Conservation (phyloP, 2,329 filamentous ascomycete species). For the Xylogone sp. region DNA sequence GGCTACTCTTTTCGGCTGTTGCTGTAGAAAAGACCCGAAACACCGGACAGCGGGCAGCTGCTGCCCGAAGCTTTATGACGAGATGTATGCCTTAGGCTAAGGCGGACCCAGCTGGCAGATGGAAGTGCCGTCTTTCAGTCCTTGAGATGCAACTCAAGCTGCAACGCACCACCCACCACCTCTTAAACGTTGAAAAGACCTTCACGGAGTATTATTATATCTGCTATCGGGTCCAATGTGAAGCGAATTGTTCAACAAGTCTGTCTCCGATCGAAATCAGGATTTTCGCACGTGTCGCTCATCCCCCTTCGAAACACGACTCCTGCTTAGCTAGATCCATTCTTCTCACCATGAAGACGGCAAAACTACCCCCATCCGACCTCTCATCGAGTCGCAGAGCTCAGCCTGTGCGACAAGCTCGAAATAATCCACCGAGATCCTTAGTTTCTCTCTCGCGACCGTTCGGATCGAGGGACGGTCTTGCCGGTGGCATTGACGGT, state of each 20-base stretch:
- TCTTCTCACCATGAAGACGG: slow-evolving; percentile 28
- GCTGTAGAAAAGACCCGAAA: background rate
- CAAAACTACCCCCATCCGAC: slow-evolving; percentile 24
- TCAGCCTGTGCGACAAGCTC: slow-evolving; percentile 62
- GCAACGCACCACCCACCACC: background rate
- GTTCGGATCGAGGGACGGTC: slow-evolving; percentile 37
- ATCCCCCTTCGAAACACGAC: slow-evolving; percentile 6
- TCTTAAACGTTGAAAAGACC: background rate
- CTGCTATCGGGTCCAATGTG: background rate
- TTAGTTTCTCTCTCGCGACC: slow-evolving; percentile 44
- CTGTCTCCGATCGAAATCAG: slow-evolving; percentile 6
- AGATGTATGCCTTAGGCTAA: background rate
- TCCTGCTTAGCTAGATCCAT: slow-evolving; percentile 13
- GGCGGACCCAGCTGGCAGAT: background rate
- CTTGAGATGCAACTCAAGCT: background rate
- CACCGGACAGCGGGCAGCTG: too few species aligned
- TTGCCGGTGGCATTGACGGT: slow-evolving; percentile 38
- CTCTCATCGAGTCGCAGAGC: slow-evolving; percentile 50
- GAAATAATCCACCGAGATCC: slow-evolving; percentile 58
- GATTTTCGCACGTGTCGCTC: slow-evolving; percentile 16
- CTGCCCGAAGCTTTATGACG: background rate
- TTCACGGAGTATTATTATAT: background rate
- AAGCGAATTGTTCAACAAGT: slow-evolving; percentile 1
- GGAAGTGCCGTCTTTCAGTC: background rate
- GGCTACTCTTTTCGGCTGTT: background rate